Evolutionary conservation across 2,329 filamentous ascomycete genomes (phyloP).

Genomic region (Hypoxylon sp.): DNA sequence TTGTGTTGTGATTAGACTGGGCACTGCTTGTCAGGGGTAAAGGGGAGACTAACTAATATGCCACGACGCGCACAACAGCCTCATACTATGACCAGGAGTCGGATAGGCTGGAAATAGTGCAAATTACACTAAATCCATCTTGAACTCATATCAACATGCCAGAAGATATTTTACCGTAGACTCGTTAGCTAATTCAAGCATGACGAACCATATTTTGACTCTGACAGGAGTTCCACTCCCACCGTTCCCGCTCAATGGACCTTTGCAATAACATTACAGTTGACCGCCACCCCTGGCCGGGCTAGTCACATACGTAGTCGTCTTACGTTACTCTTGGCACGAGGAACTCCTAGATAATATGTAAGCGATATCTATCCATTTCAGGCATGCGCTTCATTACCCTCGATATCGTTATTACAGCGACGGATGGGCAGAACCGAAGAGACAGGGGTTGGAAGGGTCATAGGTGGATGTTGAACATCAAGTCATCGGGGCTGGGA

Average conservation of each 20-base stretch:
- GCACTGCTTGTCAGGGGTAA: neutral
- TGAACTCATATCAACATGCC: neutral
- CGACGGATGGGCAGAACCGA: conserved; percentile 8
- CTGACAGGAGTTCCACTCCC: conserved; percentile 24
- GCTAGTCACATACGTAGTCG: neutral
- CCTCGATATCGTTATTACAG: conserved; percentile 8
- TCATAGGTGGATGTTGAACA: conserved; percentile 9
- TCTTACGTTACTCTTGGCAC: conserved; percentile 23
- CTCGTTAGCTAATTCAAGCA: neutral
- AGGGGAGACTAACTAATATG: conserved; percentile 4
- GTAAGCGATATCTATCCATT: conserved; percentile 27
- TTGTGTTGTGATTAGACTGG: conserved; percentile 1
- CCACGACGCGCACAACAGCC: conserved; percentile 12
- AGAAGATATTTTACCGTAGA: neutral
- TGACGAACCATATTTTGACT: conserved; percentile 13
- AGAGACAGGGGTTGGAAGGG: conserved; percentile 8
- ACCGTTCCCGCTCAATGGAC: conserved; percentile 17
- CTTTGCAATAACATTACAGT: conserved; percentile 4
- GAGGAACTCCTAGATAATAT: conserved; percentile 18
- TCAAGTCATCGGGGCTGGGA: conserved; percentile 1
- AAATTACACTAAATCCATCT: neutral
- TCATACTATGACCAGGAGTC: conserved; percentile 16
- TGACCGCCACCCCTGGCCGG: conserved; percentile 2
- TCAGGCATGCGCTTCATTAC: conserved; percentile 21
- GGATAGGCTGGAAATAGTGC: conserved; percentile 15